Evolutionary conservation across 805 yeast species (phyloP), one percentile per base, ranked within the genome.

Genomic region (Yarrowia porcina): DNA sequence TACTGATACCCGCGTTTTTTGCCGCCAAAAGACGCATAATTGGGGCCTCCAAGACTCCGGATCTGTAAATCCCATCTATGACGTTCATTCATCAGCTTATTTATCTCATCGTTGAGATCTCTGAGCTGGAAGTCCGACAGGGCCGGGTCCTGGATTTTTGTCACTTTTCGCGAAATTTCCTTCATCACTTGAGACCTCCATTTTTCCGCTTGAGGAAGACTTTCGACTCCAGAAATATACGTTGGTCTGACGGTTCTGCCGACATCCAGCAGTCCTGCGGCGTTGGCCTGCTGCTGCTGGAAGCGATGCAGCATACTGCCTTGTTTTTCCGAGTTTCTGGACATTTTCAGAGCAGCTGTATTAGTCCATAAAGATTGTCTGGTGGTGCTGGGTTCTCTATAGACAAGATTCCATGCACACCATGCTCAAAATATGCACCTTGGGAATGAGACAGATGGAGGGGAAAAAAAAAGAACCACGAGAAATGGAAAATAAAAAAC

Each of bases 1-100:
- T 88, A 92, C 63, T 87, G 75, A 66, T 83, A 84, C 0, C 90
- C 90, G 39, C 80, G 76, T 1, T 82, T 71, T 1, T 69, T 61
- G 12, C 66, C 36, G 20, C 69, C 66, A 18, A 54, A 49, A 11
- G 64, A 63, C 18, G 82, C 69, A 69, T 85, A 84, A 70, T 88
- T 87, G 2, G 89, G 85, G 0, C 97, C 96, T 1, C 93, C 93
- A 0, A 90, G 75, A 10, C 82, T 79, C 61, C 78, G 78, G 44
- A 91, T 86, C 63, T 85, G 88, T 65, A 84, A 75, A 66, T 91
- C 97, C 96, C 96, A 92, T 0, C 87, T 83, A 39, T 81, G 72
- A 66, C 84, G 84, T 72, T 91, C 96, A 32, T 80, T 77, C 73
- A 87, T 76, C 12, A 88, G 74, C 61, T 81, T 82, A 69, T 90